Evolutionary conservation across 129 eudicot genomes (phyloP), one percentile per base, ranked within the genome.

Genomic region (Escallonia rubra): DNA sequence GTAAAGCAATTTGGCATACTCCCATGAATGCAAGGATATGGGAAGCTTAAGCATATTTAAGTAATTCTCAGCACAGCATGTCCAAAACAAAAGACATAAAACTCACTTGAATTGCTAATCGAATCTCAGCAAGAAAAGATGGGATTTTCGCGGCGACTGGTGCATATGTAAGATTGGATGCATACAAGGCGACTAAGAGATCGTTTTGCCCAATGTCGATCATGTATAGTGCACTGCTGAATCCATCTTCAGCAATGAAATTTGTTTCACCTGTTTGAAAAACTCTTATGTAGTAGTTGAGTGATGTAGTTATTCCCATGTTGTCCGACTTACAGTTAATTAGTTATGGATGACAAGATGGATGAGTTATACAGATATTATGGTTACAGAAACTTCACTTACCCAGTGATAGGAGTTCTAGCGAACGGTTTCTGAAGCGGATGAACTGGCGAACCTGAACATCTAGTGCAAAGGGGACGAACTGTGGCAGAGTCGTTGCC

Each of bases 141-240:
- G 87, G 83, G 15, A 78, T 70, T 54, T 74, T 77, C 14, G 6
- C 23, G 50, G 66, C 71, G 8, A 71, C 83, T 69, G 63, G 23
- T 15, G 34, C 61, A 23, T 23, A 23, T 23, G 34, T 23, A 40
- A 59, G 67, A 42, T 68, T 15, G 50, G 66, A 61, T 47, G 8
- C 6, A 54, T 6, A 16, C 61, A 78, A 67, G 39, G 76, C 76
- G 38, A 16, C 65, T 7, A 69, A 40, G 13, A 82, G 49, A 66
- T 82, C 87, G 41, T 82, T 82, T 40, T 82, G 78, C 57, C 87
- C 87, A 43, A 82, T 74, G 70, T 74, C 87, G 44, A 82, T 74
- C 11, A 48, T 74, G 82, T 78, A 82, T 3, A 82, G 72, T 41
- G 80, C 87, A 49, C 63, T 78, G 39, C 23, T 63, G 60, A 78